A percentile compares a stretch with the other conserved stretches of the same genome.
phyloP scores from a whole-genome alignment of 176 grass and related monocot species.

The Neostapfia colusana region DNA sequence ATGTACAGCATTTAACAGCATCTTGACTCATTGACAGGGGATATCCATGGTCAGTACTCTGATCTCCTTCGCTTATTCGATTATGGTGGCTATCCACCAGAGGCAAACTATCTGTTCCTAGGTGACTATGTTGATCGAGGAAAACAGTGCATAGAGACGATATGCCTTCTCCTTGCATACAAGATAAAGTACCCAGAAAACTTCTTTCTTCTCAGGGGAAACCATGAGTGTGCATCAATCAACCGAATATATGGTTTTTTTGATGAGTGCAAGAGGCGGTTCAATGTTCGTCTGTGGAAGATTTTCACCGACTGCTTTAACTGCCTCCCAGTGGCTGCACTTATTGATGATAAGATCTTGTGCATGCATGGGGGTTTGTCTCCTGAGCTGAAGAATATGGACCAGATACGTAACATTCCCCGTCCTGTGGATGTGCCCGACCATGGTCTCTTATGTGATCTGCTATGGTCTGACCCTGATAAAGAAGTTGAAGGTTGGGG shows the following conservation, averaged over 20 bases:
- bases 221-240: slow-evolving; percentile 80
- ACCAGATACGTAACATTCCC: slow-evolving; percentile 65
- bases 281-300: slow-evolving; percentile 73
- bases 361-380: slow-evolving; percentile 84
- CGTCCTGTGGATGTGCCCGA: slow-evolving; percentile 70
- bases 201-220: slow-evolving; percentile 74
- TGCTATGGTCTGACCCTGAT: slow-evolving; percentile 79
- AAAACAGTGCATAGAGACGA: slow-evolving; percentile 72
- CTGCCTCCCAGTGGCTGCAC: slow-evolving; percentile 67
- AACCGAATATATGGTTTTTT: slow-evolving; percentile 77
- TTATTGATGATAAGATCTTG: slow-evolving; percentile 77
- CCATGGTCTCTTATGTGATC: slow-evolving; percentile 64
- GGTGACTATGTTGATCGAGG: slow-evolving; percentile 77
- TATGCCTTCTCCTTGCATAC: slow-evolving; percentile 72
- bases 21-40: slow-evolving; percentile 44
- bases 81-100: slow-evolving; percentile 68
- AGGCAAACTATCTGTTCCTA: slow-evolving; percentile 66
- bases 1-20: neutral
- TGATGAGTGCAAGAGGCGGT: slow-evolving; percentile 76
- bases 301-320: slow-evolving; percentile 78
- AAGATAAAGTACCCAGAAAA: slow-evolving; percentile 72
- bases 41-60: slow-evolving; percentile 72
- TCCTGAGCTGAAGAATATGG: slow-evolving; percentile 66
- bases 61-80: slow-evolving; percentile 78
- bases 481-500: slow-evolving; percentile 78